Conservation (phyloP, 2,329 filamentous ascomycete species). For the Aspergillus amoenus region DNA sequence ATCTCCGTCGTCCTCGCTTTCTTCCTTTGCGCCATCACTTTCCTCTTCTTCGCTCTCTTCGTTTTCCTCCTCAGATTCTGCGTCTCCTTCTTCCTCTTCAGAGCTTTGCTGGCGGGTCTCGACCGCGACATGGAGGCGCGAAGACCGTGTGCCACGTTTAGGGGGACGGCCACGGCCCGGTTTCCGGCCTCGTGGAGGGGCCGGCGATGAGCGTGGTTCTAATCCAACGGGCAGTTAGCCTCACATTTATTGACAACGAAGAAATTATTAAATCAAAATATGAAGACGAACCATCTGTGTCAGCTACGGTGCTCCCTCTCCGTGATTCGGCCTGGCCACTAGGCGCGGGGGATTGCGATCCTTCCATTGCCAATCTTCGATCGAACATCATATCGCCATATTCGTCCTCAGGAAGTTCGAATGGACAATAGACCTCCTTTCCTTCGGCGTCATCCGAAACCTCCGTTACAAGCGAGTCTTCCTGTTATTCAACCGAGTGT, state of each 20-base stretch:
- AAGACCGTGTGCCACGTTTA: constrained; percentile 38
- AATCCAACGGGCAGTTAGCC: background rate
- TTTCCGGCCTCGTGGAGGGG: constrained; percentile 41
- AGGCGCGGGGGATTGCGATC: constrained; percentile 42
- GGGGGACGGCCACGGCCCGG: constrained; percentile 33
- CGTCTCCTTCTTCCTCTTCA: constrained; percentile 37
- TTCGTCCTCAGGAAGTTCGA: constrained; percentile 58
- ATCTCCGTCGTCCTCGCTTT: constrained; percentile 40
- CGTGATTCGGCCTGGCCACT: constrained; percentile 38
- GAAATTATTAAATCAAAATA: background rate
- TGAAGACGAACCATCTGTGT: constrained; percentile 45
- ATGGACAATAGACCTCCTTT: constrained; percentile 63
- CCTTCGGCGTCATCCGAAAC: constrained; percentile 54
- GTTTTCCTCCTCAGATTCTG: constrained; percentile 40
- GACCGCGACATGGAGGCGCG: constrained; percentile 40
- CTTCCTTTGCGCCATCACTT: constrained; percentile 36
- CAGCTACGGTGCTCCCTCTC: constrained; percentile 46
- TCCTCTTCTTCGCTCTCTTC: constrained; percentile 41
- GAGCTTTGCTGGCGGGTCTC: constrained; percentile 32
- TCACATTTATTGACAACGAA: background rate
- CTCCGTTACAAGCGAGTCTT: constrained; percentile 57
- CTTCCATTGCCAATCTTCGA: constrained; percentile 43
- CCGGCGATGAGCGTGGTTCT: constrained; percentile 47
- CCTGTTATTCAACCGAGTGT: constrained; percentile 32
- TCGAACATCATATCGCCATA: constrained; percentile 51